A percentile compares a stretch with the other conserved stretches of the same genome.
Evolutionary conservation across 2,329 filamentous ascomycete species (phyloP).

Genomic region (Trichothecium roseum): DNA sequence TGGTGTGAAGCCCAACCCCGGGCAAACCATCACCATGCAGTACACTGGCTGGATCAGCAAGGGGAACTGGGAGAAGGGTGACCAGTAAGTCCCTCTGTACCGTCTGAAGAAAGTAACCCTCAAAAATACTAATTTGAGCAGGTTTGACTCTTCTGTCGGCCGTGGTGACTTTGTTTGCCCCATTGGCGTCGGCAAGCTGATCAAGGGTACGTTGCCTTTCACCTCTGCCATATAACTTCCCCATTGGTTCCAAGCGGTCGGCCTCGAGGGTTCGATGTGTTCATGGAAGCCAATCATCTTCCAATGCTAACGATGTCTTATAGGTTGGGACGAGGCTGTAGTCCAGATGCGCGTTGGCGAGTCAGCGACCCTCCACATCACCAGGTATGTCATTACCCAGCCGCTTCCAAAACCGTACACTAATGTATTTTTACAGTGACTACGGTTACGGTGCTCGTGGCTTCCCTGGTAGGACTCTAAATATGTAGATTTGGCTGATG

Average conservation of each 20-base stretch:
- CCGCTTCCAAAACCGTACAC: constrained; percentile 1
- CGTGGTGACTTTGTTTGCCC: constrained; percentile 63
- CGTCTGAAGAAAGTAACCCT: background rate
- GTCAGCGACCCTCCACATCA: constrained; percentile 76
- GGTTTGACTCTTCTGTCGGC: constrained; percentile 81
- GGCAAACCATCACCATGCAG: constrained; percentile 74
- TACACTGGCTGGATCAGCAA: constrained; percentile 76
- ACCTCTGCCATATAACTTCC: background rate
- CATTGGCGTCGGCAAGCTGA: constrained; percentile 79
- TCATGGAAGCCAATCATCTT: too few relatives aligned
- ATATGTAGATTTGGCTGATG: too few relatives aligned
- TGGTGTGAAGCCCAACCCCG: constrained; percentile 47
- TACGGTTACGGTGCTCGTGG: constrained; percentile 46
- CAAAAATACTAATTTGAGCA: constrained; percentile 5
- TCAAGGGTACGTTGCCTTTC: constrained; percentile 54
- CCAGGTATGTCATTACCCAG: constrained; percentile 44
- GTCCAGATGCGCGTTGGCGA: constrained; percentile 80
- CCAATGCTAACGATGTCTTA: constrained; percentile 6
- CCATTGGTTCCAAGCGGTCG: too few relatives aligned
- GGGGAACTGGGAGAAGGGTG: constrained; percentile 57
- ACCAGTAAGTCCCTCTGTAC: constrained; percentile 45
- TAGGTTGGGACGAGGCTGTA: constrained; percentile 82
- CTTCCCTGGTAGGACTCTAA: constrained; percentile 38
- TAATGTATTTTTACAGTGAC: constrained; percentile 33
- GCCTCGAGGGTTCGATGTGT: too few relatives aligned